Percentiles rank a stretch among this genome's conserved stretches.
phyloP scores from a whole-genome alignment of 345 rosid species.

The Erysimum cheiranthoides region DNA sequence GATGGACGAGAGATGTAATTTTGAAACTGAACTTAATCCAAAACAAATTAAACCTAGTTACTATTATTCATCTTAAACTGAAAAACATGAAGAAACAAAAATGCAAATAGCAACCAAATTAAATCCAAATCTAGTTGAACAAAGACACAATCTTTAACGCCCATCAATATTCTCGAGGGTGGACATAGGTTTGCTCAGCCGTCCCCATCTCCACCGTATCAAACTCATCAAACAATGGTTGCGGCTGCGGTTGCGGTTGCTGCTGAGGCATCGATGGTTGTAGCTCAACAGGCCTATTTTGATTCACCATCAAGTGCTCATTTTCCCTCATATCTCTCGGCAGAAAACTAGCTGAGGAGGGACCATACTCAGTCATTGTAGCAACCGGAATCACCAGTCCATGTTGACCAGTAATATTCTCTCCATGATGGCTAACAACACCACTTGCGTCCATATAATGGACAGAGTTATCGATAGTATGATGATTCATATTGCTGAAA shows the following conservation, averaged over 20 bases:
- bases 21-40: background rate
- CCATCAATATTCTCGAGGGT: background rate
- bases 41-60: background rate
- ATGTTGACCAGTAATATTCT: background rate
- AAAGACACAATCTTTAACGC: background rate
- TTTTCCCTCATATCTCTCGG: background rate
- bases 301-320: background rate
- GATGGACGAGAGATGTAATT: background rate
- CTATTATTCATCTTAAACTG: background rate
- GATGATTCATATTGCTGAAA: no score
- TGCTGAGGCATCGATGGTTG: background rate
- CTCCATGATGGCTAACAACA: background rate
- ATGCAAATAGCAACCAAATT: background rate
- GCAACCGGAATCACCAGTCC: background rate
- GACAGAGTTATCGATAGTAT: background rate
- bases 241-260: background rate
- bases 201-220: background rate
- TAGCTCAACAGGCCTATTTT: background rate
- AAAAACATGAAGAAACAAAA: background rate
- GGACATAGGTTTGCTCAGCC: background rate
- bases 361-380: constrained; percentile 1
- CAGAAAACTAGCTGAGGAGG: background rate
- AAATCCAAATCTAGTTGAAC: constrained; percentile 1
- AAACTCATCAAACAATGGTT: background rate
- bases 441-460: background rate